Percentiles rank a stretch among this genome's conserved stretches.
These are phyloP conservation scores for Talaromyces sp. DNA, from an alignment of 2,329 filamentous ascomycete genomes.

Conservation along the genomic window DNA sequence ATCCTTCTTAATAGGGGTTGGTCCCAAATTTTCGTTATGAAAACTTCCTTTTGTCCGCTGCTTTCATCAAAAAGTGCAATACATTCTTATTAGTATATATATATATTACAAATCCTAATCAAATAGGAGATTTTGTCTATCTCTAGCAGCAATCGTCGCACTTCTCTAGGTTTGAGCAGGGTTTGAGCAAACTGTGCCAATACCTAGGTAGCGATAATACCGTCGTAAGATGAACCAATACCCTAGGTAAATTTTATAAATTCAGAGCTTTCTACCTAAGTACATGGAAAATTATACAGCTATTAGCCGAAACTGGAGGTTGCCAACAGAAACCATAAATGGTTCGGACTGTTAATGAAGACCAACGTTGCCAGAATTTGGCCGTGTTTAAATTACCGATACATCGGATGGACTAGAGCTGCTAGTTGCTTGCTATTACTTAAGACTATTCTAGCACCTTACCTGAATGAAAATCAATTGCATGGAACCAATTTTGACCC, in stretches of 20 bases:
- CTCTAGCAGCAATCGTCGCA: neutral
- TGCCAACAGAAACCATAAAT: neutral
- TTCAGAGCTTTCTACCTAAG: neutral
- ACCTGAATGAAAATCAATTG: too few species aligned
- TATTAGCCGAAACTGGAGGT: neutral
- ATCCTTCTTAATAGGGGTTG: neutral
- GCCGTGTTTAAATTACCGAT: neutral
- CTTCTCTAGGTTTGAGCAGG: neutral
- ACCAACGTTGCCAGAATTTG: neutral
- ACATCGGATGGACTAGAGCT: neutral
- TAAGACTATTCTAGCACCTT: too few species aligned
- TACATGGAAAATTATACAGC: neutral
- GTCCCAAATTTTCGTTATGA: neutral
- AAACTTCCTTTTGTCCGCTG: neutral
- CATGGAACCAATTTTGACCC: too few species aligned
- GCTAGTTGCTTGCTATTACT: too few species aligned
- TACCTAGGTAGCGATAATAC: neutral
- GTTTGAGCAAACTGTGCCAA: neutral
- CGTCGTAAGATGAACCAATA: neutral
- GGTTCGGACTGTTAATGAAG: neutral
- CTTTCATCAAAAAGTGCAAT: neutral
- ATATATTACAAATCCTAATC: neutral
- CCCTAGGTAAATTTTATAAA: neutral
- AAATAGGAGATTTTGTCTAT: neutral
- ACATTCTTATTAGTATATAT: too few species aligned